Base-by-base conservation (phyloP, 1,284 basidiomycete species). In the Marasmius sp. region DNA sequence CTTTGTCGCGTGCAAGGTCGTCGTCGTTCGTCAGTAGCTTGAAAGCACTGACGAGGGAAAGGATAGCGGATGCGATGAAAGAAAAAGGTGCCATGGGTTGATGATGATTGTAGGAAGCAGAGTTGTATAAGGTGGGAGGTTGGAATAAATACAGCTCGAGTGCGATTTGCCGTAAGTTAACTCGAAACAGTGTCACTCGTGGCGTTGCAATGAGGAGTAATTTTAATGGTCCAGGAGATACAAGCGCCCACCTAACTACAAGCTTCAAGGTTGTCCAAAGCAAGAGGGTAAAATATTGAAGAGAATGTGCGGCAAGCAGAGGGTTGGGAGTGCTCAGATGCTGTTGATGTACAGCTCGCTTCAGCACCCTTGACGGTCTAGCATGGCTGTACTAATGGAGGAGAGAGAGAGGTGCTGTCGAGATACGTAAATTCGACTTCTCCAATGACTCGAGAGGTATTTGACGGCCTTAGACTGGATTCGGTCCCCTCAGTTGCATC, bases 161-260 rank as follows among this genome's bases (percentile, higher is more conserved):
- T 54, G 52, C 34, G 37, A 37, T 51, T 54, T 54, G 52, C 52
- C 52, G 52, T 54, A 54, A 54, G 12, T 38, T 16, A 47, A 8
- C 45, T 47, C 20, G 20, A 47, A 47, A n/a, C 45, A n/a, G 45
- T 14, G 45, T 47, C 20, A 8, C 16, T 20, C 16, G 45, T 47
- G 45, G 45, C 45, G 45, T 47, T 11, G 45, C 16, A 47, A 20
- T 47, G 45, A 47, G 45, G 45, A 47, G 45, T 47, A 27, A 8
- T 47, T n/a, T n/a, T 5, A n/a, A n/a, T n/a, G 16, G 16, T 20
- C 27, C 27, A 27, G 27, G 27, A 27, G 20, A n/a, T 18, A 47
- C 45, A 47, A 14, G 45, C 45, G 45, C 45, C 45, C 45, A 47
- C 45, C 45, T n/a, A 18, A n/a, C 45, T 8, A 8, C 20, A 47